A percentile compares a stretch with the other conserved stretches of the same genome.
Conservation (phyloP, 495 filamentous ascomycete genomes). For the Platismatia glauca region DNA sequence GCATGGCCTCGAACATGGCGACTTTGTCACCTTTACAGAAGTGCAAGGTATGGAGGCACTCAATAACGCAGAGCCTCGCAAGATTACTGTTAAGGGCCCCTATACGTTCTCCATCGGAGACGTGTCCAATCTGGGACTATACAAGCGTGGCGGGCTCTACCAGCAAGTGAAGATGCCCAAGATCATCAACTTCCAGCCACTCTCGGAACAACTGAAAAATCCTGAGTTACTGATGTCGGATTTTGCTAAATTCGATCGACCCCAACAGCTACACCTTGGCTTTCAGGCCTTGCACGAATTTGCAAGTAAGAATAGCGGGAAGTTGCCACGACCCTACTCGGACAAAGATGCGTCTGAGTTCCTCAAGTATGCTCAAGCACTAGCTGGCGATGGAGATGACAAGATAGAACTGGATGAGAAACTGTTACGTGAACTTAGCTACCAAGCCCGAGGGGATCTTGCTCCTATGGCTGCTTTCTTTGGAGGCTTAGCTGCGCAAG, state of each 20-base stretch:
- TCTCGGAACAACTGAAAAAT: constrained; percentile 66
- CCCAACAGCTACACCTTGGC: constrained; percentile 82
- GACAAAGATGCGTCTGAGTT: constrained; percentile 75
- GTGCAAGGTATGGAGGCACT: constrained; percentile 86
- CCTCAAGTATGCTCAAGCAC: constrained; percentile 56
- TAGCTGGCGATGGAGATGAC: constrained; percentile 55
- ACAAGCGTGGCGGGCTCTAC: constrained; percentile 79
- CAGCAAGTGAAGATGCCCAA: constrained; percentile 98
- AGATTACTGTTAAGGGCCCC: constrained; percentile 87
- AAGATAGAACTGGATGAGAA: constrained; percentile 87
- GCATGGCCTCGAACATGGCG: constrained; percentile 92
- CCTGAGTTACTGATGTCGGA: constrained; percentile 89
- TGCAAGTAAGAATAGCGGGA: constrained; percentile 52
- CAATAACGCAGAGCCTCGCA: constrained; percentile 72
- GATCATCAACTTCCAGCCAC: constrained; percentile 76
- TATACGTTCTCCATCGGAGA: constrained; percentile 97
- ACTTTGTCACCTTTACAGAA: constrained; percentile 91
- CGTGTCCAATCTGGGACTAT: constrained; percentile 75
- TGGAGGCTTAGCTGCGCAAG: constrained; percentile 89
- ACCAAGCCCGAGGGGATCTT: constrained; percentile 88
- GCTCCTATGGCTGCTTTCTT: constrained; percentile 91
- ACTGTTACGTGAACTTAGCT: constrained; percentile 84
- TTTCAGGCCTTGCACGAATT: constrained; percentile 90
- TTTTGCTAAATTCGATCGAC: constrained; percentile 94
- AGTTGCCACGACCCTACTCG: constrained; percentile 74